Evolutionary conservation across 768 basidiomycete genomes (phyloP).

Genomic region (Serendipita indica): DNA sequence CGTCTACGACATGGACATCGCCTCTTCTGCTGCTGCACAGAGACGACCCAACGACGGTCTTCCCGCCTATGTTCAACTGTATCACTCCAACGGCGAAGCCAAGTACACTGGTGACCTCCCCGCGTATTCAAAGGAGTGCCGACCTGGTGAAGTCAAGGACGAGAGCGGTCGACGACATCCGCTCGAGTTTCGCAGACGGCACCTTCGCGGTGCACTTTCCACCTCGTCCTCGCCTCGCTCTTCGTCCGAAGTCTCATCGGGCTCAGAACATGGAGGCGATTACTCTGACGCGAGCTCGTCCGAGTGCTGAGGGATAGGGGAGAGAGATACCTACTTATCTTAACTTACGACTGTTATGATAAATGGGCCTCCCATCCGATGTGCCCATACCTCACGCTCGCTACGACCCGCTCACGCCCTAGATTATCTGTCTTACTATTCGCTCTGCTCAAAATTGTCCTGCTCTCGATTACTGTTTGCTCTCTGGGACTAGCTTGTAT

Average conservation of each 20-base stretch:
- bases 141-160: not conserved
- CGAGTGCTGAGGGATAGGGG: too few relatives aligned
- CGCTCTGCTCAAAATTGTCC: too few relatives aligned
- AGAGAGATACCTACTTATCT: too few relatives aligned
- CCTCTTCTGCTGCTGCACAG: not conserved
- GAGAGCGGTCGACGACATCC: not conserved
- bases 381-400: too few relatives aligned
- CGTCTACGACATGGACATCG: not conserved
- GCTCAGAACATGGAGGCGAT: not conserved
- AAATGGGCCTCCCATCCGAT: too few relatives aligned
- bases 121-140: slow-evolving; percentile 3
- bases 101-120: not conserved
- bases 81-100: slow-evolving; percentile 55
- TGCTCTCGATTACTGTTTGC: too few relatives aligned
- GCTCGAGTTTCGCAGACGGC: not conserved
- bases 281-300: not conserved
- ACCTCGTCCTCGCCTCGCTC: not conserved
- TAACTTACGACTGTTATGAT: too few relatives aligned
- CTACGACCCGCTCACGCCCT: too few relatives aligned
- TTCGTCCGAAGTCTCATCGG: not conserved
- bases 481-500: too few relatives aligned
- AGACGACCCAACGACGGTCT: slow-evolving; percentile 4
- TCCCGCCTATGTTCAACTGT: slow-evolving; percentile 69
- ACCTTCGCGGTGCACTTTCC: not conserved
- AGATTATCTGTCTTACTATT: too few relatives aligned